phyloP scores from a whole-genome alignment of 2,329 filamentous ascomycete species.

The Colletotrichum sp. region DNA sequence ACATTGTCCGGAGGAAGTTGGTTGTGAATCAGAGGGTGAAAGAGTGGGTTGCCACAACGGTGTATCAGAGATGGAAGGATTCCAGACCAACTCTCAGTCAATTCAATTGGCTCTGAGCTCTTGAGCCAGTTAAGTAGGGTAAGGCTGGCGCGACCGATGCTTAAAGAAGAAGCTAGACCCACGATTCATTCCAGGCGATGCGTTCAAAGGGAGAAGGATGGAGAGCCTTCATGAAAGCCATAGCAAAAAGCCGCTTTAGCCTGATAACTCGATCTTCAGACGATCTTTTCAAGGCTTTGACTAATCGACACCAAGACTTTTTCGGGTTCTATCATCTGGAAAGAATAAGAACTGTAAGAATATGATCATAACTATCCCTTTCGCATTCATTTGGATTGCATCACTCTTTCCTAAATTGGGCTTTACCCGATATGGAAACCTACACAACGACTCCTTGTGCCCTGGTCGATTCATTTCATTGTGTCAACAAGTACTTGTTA shows the following conservation, averaged over 20 bases:
- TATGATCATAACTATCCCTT: background rate
- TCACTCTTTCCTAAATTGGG: background rate
- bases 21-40: background rate
- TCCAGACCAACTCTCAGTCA: background rate
- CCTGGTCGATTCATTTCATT: background rate
- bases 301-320: background rate
- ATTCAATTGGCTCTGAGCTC: background rate
- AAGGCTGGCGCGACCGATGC: background rate
- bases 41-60: background rate
- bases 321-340: background rate
- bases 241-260: background rate
- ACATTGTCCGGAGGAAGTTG: background rate
- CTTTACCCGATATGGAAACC: rapidly evolving
- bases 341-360: rapidly evolving
- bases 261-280: background rate
- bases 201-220: background rate
- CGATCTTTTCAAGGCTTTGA: background rate
- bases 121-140: background rate
- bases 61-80: background rate
- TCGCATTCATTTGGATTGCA: background rate
- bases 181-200: rapidly evolving
- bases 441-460: rapidly evolving
- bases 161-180: background rate
- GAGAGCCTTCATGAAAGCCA: background rate
- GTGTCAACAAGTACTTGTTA: background rate